Conservation (phyloP, 148 eudicot species). For the Vaccinium vitisidaea region DNA sequence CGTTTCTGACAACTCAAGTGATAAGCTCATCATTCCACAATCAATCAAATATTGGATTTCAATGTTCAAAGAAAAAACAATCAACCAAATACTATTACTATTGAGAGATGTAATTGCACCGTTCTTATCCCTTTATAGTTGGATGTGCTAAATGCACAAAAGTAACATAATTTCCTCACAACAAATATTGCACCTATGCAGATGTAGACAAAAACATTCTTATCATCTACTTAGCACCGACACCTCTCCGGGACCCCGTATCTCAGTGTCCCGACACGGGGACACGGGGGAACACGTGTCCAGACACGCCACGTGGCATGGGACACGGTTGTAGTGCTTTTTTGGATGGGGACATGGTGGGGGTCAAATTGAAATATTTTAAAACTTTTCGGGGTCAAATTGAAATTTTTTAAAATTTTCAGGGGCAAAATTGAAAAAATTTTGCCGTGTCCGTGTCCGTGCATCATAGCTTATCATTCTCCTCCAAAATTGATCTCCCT, state of each 20-base stretch:
- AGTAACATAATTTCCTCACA: too few species aligned
- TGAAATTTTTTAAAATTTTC: too few species aligned
- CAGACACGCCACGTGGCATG: too few species aligned
- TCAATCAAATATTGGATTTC: background rate
- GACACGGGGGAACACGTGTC: too few species aligned
- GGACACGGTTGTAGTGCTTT: too few species aligned
- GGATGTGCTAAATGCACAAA: background rate
- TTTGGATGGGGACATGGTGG: too few species aligned
- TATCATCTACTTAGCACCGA: background rate
- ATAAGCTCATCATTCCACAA: background rate
- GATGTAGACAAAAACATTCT: background rate
- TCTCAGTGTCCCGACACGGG: too few species aligned
- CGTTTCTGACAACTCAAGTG: background rate
- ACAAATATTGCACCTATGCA: background rate
- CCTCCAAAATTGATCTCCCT: background rate
- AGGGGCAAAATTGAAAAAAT: too few species aligned
- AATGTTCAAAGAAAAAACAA: background rate
- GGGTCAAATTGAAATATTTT: too few species aligned
- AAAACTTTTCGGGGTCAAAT: too few species aligned
- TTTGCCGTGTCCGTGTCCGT: too few species aligned
- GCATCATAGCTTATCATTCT: background rate
- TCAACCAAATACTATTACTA: background rate
- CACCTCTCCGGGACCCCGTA: too few species aligned
- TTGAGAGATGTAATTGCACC: background rate
- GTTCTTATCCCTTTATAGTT: background rate